Evolutionary conservation across 371 early-diverging fungal genomes (phyloP).

Genomic region (Smittium culicis): DNA sequence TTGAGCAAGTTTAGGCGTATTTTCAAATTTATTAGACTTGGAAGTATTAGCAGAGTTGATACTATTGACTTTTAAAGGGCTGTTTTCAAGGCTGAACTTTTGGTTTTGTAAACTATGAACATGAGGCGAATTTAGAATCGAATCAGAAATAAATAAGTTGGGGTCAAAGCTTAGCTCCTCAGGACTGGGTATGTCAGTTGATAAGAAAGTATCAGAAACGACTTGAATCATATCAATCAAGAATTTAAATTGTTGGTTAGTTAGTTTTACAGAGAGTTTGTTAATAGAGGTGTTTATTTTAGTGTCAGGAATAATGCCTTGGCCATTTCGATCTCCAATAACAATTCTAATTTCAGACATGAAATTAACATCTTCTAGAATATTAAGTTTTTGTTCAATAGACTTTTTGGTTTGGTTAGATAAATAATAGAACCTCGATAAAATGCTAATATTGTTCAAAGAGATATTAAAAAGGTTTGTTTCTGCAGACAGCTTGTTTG

Average conservation of each 20-base stretch:
- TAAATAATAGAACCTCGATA: slow-evolving; percentile 20
- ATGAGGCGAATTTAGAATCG: not conserved
- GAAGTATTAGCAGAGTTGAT: not conserved
- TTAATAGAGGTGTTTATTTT: slow-evolving; percentile 54
- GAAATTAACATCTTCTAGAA: slow-evolving; percentile 72
- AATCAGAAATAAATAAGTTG: slow-evolving; percentile 1
- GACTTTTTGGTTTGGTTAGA: slow-evolving; percentile 18
- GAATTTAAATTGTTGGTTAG: slow-evolving; percentile 63
- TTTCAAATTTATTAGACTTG: slow-evolving; percentile 16
- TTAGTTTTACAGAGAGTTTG: slow-evolving; percentile 60
- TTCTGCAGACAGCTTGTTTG: slow-evolving; percentile 22
- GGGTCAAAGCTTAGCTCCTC: not conserved
- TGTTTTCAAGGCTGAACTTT: not conserved
- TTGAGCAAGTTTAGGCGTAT: no score
- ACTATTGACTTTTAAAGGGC: not conserved
- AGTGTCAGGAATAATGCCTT: slow-evolving; percentile 32
- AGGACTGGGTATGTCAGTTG: slow-evolving; percentile 12
- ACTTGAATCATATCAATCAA: slow-evolving; percentile 47
- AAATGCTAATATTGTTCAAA: slow-evolving; percentile 46
- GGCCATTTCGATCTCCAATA: slow-evolving; percentile 7
- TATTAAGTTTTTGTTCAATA: slow-evolving; percentile 40
- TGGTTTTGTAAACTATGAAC: not conserved
- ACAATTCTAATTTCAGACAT: slow-evolving; percentile 37
- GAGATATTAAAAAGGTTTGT: slow-evolving; percentile 34
- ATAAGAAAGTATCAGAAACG: slow-evolving; percentile 42